phyloP scores from a whole-genome alignment of 1,284 basidiomycete species.

The Baeospora myosura region DNA sequence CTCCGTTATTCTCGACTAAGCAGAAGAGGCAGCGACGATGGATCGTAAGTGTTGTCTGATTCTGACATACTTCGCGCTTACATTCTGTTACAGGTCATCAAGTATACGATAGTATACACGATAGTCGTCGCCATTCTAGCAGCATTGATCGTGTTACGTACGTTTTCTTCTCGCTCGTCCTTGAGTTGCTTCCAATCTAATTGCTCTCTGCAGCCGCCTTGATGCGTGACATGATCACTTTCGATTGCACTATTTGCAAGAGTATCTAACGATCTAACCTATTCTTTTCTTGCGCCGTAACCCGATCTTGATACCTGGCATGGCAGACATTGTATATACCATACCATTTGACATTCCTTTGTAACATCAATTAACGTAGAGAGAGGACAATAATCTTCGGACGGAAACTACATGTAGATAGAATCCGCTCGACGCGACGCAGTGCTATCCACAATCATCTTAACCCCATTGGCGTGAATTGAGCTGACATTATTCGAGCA shows the following conservation, averaged over 20 bases:
- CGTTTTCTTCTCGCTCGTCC: constrained; percentile 23
- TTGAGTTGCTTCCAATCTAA: constrained; percentile 8
- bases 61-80: too few relatives aligned
- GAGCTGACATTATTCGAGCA: too few relatives aligned
- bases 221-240: constrained; percentile 62
- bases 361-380: constrained; percentile 8
- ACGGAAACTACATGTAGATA: too few relatives aligned
- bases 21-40: constrained; percentile 86
- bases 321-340: background rate
- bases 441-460: too few relatives aligned
- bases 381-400: constrained; percentile 5
- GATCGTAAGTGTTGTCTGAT: constrained; percentile 56
- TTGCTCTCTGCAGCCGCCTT: constrained; percentile 43
- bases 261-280: constrained; percentile 57
- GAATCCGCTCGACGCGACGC: too few relatives aligned
- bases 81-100: constrained; percentile 45
- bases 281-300: constrained; percentile 17
- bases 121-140: constrained; percentile 73
- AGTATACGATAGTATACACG: constrained; percentile 82
- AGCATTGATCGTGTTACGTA: constrained; percentile 77
- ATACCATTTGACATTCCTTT: constrained; percentile 2
- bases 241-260: constrained; percentile 68
- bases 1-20: constrained; percentile 91
- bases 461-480: too few relatives aligned
- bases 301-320: constrained; percentile 4